Percentiles rank a stretch among this genome's conserved stretches.
Conservation (phyloP, 306 rosid genomes). For the Lathyrus oleraceus region DNA sequence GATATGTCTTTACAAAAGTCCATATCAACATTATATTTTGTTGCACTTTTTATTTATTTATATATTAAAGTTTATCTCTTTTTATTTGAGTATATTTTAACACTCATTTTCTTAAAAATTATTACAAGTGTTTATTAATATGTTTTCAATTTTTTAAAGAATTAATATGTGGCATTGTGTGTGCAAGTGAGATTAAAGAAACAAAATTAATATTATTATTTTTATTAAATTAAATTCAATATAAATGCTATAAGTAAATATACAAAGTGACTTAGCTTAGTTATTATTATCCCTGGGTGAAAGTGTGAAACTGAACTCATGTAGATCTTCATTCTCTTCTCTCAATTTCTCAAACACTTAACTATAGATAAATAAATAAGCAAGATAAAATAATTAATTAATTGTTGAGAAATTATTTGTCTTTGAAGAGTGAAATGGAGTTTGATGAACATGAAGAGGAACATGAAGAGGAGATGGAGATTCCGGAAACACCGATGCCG, state of each 20-base stretch:
- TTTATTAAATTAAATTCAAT: background rate
- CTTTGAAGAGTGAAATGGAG: constrained; percentile 52
- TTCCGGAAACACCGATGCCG: constrained; percentile 44
- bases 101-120: too few relatives aligned
- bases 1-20: background rate
- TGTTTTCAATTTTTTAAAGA: too few relatives aligned
- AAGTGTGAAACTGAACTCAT: constrained; percentile 17
- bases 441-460: constrained; percentile 77
- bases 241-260: constrained; percentile 2
- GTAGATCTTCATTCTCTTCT: constrained; percentile 32
- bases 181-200: background rate
- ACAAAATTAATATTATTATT: background rate
- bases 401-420: background rate
- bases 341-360: constrained; percentile 22
- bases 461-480: constrained; percentile 60
- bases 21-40: background rate
- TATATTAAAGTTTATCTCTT: background rate
- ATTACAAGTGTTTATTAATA: too few relatives aligned
- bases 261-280: constrained; percentile 33
- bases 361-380: background rate
- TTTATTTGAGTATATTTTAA: too few relatives aligned
- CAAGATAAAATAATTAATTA: background rate
- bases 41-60: background rate
- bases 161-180: background rate
- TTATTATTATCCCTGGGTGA: constrained; percentile 33